These are phyloP conservation scores for Auxenochlorella pyrenoidosa DNA, from an alignment of 139 green algal genomes.

Conservation along the genomic window DNA sequence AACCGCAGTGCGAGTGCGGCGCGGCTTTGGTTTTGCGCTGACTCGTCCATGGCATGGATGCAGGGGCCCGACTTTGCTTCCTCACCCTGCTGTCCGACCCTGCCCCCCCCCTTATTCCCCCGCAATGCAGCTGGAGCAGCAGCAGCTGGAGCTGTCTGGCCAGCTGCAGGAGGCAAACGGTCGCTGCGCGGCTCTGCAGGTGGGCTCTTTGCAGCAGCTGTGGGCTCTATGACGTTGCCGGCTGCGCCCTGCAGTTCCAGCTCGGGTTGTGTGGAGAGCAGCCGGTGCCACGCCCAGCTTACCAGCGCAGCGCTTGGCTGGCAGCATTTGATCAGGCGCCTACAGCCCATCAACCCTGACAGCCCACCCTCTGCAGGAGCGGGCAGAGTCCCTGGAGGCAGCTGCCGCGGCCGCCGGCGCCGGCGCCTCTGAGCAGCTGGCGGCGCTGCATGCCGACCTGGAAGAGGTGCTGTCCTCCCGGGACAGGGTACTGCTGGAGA, in stretches of 20 bases:
- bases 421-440: background rate
- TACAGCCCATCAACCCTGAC: background rate
- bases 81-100: no score
- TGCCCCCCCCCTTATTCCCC: background rate
- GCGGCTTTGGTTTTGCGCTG: no score
- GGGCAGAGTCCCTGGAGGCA: background rate
- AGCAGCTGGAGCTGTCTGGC: background rate
- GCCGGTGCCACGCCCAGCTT: background rate
- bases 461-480: background rate
- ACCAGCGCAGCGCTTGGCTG: no score
- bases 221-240: no score
- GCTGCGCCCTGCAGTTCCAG: no score
- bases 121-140: slow-evolving; percentile 21
- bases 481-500: background rate
- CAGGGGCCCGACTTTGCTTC: background rate
- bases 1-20: no score
- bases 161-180: background rate
- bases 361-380: background rate
- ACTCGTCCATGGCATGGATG: no score
- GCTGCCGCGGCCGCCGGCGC: background rate
- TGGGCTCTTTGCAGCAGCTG: background rate
- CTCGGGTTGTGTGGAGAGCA: background rate
- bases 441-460: background rate
- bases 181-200: slow-evolving; percentile 10
- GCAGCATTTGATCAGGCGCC: no score